These are phyloP conservation scores for Colletotrichum lini DNA, from an alignment of 2,329 filamentous ascomycete genomes.

Conservation along the genomic window DNA sequence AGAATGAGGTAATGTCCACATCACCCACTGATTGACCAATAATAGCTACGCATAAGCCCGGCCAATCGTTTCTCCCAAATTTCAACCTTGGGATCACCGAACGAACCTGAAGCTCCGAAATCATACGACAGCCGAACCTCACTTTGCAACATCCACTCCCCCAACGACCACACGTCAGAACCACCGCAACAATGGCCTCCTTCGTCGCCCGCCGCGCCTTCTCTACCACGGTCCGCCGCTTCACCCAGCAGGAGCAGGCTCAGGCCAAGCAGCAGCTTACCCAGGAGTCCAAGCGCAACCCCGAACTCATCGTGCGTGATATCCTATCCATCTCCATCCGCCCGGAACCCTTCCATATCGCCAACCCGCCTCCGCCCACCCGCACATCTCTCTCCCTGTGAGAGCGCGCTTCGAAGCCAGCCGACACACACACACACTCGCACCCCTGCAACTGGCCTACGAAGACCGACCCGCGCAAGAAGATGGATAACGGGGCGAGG, in stretches of 20 bases:
- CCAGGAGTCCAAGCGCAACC: constrained; percentile 71
- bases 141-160: constrained; percentile 30
- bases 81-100: constrained; percentile 36
- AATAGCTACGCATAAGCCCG: constrained; percentile 13
- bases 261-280: constrained; percentile 64
- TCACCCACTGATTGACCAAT: constrained; percentile 38
- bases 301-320: constrained; percentile 60
- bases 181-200: constrained; percentile 66
- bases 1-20: constrained; percentile 41
- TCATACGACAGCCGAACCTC: constrained; percentile 42
- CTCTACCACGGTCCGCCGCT: constrained; percentile 67
- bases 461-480: not conserved
- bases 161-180: constrained; percentile 26
- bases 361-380: constrained; percentile 40
- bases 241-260: constrained; percentile 54
- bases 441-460: not conserved
- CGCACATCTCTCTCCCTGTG: constrained; percentile 21
- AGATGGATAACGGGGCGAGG: not conserved
- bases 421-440: not conserved
- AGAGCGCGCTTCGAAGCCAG: not conserved
- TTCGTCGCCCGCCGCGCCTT: constrained; percentile 70
- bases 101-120: constrained; percentile 42
- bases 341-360: constrained; percentile 11
- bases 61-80: constrained; percentile 44
- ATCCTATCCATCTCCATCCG: constrained; percentile 43